These are phyloP conservation scores for Capsicum chinense DNA, from an alignment of 257 asterid species.

Conservation along the genomic window DNA sequence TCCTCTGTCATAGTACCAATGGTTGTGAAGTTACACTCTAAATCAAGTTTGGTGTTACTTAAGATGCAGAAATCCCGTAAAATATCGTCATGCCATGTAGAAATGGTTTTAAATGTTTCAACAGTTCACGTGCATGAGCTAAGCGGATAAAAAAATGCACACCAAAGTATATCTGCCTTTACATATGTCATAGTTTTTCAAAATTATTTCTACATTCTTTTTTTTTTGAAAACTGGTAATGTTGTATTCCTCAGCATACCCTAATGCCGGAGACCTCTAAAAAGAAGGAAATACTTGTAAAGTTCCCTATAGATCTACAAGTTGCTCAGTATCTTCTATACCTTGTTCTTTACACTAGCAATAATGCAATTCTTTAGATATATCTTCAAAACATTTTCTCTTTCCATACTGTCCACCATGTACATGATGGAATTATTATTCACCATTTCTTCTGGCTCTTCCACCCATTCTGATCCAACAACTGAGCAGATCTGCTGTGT, in stretches of 20 bases:
- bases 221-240: background rate
- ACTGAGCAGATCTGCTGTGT: background rate
- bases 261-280: background rate
- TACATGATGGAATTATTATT: background rate
- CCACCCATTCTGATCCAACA: background rate
- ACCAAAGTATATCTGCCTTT: slow-evolving; percentile 5
- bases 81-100: background rate
- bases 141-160: background rate
- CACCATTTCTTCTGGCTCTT: background rate
- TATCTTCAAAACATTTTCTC: background rate
- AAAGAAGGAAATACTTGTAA: background rate
- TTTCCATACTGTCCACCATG: background rate
- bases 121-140: background rate
- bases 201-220: background rate
- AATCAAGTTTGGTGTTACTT: slow-evolving; percentile 13
- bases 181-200: background rate
- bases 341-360: background rate
- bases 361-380: slow-evolving; percentile 1
- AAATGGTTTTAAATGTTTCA: background rate
- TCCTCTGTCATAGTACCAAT: background rate
- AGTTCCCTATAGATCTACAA: background rate
- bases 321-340: background rate
- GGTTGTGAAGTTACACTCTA: slow-evolving; percentile 8
- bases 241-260: background rate
- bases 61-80: background rate